Conservation (phyloP, 2,329 filamentous ascomycete genomes). For the Cladosporium sp. region DNA sequence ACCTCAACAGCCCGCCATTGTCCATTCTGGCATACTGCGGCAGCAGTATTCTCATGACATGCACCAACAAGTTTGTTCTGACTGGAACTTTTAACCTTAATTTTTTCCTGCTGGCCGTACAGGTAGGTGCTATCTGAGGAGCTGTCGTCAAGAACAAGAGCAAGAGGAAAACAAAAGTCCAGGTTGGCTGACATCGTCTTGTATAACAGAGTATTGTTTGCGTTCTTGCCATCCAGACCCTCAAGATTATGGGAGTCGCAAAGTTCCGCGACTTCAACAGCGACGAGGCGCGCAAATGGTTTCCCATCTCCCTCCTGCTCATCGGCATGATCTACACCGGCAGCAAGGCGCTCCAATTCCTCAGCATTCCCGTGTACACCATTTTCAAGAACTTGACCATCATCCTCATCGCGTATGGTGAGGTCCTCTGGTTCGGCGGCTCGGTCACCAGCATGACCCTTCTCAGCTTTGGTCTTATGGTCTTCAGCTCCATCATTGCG, state of each 20-base stretch:
- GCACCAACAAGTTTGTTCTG: constrained; percentile 99
- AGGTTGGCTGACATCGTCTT: not conserved
- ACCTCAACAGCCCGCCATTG: constrained; percentile 63
- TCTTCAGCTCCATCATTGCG: constrained; percentile 86
- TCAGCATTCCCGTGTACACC: constrained; percentile 97
- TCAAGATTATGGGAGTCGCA: constrained; percentile 78
- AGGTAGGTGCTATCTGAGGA: constrained; percentile 54
- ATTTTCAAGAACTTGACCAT: constrained; percentile 99
- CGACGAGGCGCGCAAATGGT: constrained; percentile 93
- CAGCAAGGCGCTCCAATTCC: constrained; percentile 90
- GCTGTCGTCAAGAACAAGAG: not conserved
- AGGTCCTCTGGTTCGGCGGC: constrained; percentile 97
- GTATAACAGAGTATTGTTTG: constrained; percentile 78
- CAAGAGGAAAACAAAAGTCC: constrained; percentile 12
- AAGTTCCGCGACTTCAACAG: constrained; percentile 77
- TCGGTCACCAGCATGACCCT: constrained; percentile 81
- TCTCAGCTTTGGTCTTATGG: constrained; percentile 94
- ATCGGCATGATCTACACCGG: constrained; percentile 99
- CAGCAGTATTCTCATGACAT: constrained; percentile 97
- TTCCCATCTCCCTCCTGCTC: constrained; percentile 89
- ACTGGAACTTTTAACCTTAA: constrained; percentile 94
- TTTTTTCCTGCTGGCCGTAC: constrained; percentile 87
- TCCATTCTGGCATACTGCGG: constrained; percentile 88
- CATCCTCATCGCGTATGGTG: constrained; percentile 96
- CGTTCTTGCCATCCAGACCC: constrained; percentile 73